Evolutionary conservation across 176 grass and related monocot genomes (phyloP).

Genomic region (Cenchrus fungigraminus): DNA sequence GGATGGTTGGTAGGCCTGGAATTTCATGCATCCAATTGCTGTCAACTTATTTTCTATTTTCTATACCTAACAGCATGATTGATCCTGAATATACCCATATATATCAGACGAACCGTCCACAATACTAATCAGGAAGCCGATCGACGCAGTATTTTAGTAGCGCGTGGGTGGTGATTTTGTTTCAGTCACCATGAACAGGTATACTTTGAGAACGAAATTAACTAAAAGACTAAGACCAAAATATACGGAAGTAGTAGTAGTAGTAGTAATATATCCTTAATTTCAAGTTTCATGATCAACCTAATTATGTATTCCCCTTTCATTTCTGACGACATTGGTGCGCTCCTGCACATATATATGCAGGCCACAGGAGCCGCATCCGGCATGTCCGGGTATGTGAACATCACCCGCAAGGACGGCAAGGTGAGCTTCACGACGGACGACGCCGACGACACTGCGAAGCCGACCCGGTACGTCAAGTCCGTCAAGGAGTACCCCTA

Average conservation of each 20-base stretch:
- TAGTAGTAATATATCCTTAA: no score
- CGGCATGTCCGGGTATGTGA: constrained; percentile 65
- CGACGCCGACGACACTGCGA: constrained; percentile 42
- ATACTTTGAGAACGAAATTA: not conserved
- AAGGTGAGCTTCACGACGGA: constrained; percentile 53
- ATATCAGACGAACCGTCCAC: not conserved
- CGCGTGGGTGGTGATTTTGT: no score
- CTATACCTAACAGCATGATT: constrained; percentile 8
- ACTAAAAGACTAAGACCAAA: not conserved
- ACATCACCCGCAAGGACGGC: constrained; percentile 61
- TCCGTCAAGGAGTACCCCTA: constrained; percentile 67
- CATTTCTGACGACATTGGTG: no score
- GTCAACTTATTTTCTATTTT: constrained; percentile 6
- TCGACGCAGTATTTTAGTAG: no score
- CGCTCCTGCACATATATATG: no score
- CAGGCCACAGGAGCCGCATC: constrained; percentile 48
- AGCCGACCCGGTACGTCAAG: constrained; percentile 51
- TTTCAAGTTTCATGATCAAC: not conserved
- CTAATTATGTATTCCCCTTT: no score
- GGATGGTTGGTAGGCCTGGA: constrained; percentile 46
- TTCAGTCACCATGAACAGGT: not conserved
- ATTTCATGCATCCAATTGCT: constrained; percentile 32
- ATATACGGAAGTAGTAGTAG: not conserved
- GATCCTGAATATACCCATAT: not conserved
- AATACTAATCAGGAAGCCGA: not conserved